These are phyloP conservation scores for Oxyria digyna DNA, from an alignment of 148 eudicot genomes.

Conservation along the genomic window DNA sequence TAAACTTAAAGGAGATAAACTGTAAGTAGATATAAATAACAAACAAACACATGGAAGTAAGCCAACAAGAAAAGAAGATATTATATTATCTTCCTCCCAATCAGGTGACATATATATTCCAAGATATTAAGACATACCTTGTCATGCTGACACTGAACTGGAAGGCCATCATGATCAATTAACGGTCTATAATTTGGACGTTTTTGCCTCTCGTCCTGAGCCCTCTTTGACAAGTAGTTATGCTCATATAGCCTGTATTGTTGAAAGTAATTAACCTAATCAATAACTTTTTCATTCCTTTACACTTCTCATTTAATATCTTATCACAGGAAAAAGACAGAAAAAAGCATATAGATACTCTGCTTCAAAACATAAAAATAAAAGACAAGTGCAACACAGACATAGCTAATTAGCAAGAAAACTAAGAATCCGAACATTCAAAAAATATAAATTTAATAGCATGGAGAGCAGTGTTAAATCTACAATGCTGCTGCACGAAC, in stretches of 20 bases:
- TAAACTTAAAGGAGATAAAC: not conserved
- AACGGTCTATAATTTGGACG: slow-evolving; percentile 62
- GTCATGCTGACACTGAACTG: slow-evolving; percentile 38
- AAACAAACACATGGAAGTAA: not conserved
- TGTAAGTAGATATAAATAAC: not conserved
- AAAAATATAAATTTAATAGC: not conserved
- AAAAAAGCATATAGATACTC: not conserved
- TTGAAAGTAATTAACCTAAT: not conserved
- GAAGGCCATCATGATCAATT: slow-evolving; percentile 73
- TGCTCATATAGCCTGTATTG: slow-evolving; percentile 44
- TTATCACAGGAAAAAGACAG: not conserved
- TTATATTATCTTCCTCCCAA: not conserved
- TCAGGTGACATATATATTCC: not conserved
- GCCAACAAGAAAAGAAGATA: not conserved
- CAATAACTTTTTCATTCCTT: not conserved
- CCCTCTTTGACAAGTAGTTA: slow-evolving; percentile 38
- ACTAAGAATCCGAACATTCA: not conserved
- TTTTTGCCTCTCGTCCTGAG: slow-evolving; percentile 59
- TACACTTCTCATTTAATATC: not conserved
- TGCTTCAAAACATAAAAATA: not conserved
- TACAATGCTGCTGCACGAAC: not conserved
- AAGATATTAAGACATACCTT: slow-evolving; percentile 30
- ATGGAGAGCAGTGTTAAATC: not conserved
- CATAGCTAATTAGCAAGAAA: not conserved
- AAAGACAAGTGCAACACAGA: not conserved